Evolutionary conservation across 2,329 filamentous ascomycete species (phyloP).

Genomic region (Paecilomyces formosus): DNA sequence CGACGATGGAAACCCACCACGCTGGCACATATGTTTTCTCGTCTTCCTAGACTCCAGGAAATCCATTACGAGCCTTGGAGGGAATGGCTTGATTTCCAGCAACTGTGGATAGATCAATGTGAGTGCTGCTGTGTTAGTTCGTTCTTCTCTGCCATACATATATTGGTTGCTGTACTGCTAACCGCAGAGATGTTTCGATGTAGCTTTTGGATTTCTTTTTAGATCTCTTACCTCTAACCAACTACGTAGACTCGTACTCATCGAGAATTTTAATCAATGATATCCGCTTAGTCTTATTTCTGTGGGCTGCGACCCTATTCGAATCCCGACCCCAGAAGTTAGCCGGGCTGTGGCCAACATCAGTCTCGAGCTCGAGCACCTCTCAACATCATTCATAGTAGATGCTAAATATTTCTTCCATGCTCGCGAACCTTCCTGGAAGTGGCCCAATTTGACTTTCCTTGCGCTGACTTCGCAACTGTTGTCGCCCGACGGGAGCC

Average conservation of each 20-base stretch:
- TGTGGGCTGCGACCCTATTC: neutral
- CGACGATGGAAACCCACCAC: neutral
- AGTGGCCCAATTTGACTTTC: neutral
- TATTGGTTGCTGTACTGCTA: too few species aligned
- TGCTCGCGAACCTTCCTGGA: neutral
- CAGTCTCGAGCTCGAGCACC: neutral
- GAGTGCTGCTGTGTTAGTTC: too few species aligned
- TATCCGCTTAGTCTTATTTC: too few species aligned
- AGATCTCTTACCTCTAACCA: too few species aligned
- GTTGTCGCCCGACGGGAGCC: neutral
- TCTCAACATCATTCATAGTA: neutral
- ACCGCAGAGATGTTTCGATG: too few species aligned
- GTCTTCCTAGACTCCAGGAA: neutral
- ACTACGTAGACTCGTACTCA: too few species aligned
- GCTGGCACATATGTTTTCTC: neutral
- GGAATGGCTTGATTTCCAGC: neutral
- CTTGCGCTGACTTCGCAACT: neutral
- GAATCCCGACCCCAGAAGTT: neutral
- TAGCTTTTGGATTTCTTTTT: too few species aligned
- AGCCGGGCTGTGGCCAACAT: neutral
- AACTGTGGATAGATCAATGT: neutral
- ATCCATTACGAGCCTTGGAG: neutral
- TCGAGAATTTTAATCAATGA: too few species aligned
- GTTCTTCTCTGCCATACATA: too few species aligned
- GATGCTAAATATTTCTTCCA: neutral